Evolutionary conservation across 495 filamentous ascomycete genomes (phyloP), one percentile per base, ranked within the genome.

Genomic region (Podospora appendiculata): DNA sequence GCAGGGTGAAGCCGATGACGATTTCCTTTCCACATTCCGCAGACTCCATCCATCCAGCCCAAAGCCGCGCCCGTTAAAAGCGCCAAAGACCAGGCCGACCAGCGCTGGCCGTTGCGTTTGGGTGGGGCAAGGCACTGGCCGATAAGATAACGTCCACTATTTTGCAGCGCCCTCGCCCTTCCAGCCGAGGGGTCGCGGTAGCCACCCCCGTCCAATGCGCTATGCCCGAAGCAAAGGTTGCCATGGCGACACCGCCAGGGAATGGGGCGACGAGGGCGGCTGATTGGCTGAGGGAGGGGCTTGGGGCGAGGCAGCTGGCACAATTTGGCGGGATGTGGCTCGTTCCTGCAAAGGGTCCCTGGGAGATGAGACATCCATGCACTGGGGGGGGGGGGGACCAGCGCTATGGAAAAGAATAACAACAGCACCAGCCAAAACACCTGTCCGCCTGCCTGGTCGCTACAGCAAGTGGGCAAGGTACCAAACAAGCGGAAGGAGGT

Each of bases 301-400:
- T 51, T 51, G 18, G 48, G 13, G 16, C 16, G 19, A 36, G 33
- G 35, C 11, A 41, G 11, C 12, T 11, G 44, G 33, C 19, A 33
- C 16, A 5, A 25, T 25, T 25, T 25, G 25, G 25, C 25, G 25
- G 25, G 25, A 25, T 25, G 25, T 25, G 25, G 25, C 25, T 5
- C 25, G 25, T 25, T 25, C 25, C 25, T 25, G 25, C 25, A 25
- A 25, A 25, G 25, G 36, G 43, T 32, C 42, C 51, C 56, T 41
- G 41, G 43, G 48, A 56, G 51, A 56, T 55, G 48, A 48, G n/a
- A 45, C 40, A 13, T 42, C 44, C 57, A 51, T 56, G 53, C 56
- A 55, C 25, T 25, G 25, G 25, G 25, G 25, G 5, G 25, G 25
- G 25, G 25, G 25, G 5, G 25, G 25, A 25, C 25, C 25, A 25